Percentiles rank a stretch among this genome's conserved stretches.
These are phyloP conservation scores for Lodderomyces elongisporus DNA, from an alignment of 1,139 yeast species.

Conservation along the genomic window DNA sequence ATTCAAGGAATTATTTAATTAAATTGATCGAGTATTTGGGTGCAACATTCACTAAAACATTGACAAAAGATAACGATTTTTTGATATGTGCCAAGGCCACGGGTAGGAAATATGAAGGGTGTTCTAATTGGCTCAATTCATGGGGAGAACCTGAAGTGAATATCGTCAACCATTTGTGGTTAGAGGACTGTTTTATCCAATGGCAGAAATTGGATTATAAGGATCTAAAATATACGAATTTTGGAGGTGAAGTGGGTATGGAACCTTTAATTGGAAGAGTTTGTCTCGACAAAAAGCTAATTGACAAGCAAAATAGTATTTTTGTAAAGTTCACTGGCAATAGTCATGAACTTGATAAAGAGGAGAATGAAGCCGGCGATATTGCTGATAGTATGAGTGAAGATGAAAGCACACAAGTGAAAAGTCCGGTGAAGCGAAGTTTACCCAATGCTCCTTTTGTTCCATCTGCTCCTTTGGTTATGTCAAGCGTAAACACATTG, in stretches of 20 bases:
- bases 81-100: slow-evolving; percentile 61
- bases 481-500: slow-evolving; percentile 1
- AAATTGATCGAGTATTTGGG: slow-evolving; percentile 66
- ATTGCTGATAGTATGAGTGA: slow-evolving; percentile 37
- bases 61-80: slow-evolving; percentile 65
- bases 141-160: slow-evolving; percentile 34
- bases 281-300: slow-evolving; percentile 33
- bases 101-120: slow-evolving; percentile 77
- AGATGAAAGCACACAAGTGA: slow-evolving; percentile 16
- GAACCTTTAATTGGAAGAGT: slow-evolving; percentile 50
- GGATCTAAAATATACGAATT: slow-evolving; percentile 40
- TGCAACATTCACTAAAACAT: slow-evolving; percentile 67
- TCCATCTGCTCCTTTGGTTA: too few relatives aligned
- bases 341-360: slow-evolving; percentile 3
- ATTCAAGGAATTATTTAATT: slow-evolving; percentile 68
- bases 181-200: slow-evolving; percentile 70
- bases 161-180: slow-evolving; percentile 78
- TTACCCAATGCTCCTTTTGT: not conserved
- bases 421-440: not conserved
- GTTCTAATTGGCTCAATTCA: slow-evolving; percentile 50
- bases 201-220: slow-evolving; percentile 52
- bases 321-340: too few relatives aligned
- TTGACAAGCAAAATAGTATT: too few relatives aligned
- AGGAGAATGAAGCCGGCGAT: slow-evolving; percentile 7
- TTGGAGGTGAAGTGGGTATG: slow-evolving; percentile 35